Evolutionary conservation across 2,329 filamentous ascomycete genomes (phyloP).

Genomic region (Magnaporthiopsis rhizophila): DNA sequence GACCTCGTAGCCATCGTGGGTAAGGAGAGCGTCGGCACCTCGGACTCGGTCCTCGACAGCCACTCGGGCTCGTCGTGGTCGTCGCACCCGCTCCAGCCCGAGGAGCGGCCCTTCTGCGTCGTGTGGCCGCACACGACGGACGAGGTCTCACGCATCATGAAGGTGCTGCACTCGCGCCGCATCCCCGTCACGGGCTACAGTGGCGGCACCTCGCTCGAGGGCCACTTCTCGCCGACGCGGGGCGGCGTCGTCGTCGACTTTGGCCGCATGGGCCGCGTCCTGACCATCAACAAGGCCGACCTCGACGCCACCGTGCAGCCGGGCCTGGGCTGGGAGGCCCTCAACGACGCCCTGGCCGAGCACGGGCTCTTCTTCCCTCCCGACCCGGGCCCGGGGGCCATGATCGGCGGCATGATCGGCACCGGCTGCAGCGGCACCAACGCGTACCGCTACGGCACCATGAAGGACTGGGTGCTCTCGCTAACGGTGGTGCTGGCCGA

Average conservation of each 20-base stretch:
- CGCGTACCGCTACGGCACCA: slow-evolving; percentile 86
- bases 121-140: slow-evolving; percentile 72
- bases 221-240: slow-evolving; percentile 75
- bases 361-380: slow-evolving; percentile 85
- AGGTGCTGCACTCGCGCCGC: slow-evolving; percentile 69
- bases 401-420: slow-evolving; percentile 85
- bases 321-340: slow-evolving; percentile 75
- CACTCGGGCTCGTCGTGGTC: slow-evolving; percentile 59
- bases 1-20: slow-evolving; percentile 59
- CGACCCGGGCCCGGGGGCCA: slow-evolving; percentile 82
- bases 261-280: slow-evolving; percentile 71
- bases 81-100: slow-evolving; percentile 41
- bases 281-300: slow-evolving; percentile 69
- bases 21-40: slow-evolving; percentile 56
- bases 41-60: slow-evolving; percentile 42
- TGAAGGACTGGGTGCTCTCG: slow-evolving; percentile 87
- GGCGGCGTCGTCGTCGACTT: slow-evolving; percentile 81
- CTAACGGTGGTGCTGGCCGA: slow-evolving; percentile 86
- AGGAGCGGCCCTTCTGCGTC: slow-evolving; percentile 56
- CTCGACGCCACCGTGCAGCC: slow-evolving; percentile 71
- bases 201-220: slow-evolving; percentile 83
- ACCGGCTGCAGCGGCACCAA: slow-evolving; percentile 74
- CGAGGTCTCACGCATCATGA: slow-evolving; percentile 81
- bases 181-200: slow-evolving; percentile 85
- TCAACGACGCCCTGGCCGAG: slow-evolving; percentile 69